Base-by-base conservation (phyloP, 2,329 filamentous ascomycete genomes). In the Ceratocystis cacaofunesta region DNA sequence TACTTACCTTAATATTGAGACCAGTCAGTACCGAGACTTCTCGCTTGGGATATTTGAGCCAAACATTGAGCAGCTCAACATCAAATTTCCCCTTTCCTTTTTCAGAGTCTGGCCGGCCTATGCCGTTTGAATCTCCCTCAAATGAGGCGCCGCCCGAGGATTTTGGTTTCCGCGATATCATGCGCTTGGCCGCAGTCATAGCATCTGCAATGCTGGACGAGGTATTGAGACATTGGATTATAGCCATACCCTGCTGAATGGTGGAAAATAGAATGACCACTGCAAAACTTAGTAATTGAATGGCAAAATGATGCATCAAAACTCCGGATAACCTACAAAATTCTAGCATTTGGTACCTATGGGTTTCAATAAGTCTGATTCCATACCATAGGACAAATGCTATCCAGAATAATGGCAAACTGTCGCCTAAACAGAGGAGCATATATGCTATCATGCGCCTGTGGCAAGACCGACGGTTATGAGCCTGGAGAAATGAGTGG, bases 181-280 rank as follows among this genome's bases (percentile, higher is more conserved):
- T 85, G 17, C 83, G 78, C 70, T 85, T 85, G 4, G 83, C 79
- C 0, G 83, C 83, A 0, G 78, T 81, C 0, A 79, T 77, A 3
- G 81, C 82, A 72, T 85, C 82, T 1, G 83, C 83, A 0, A 81
- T 80, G 68, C 86, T 88, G 5, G 85, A 83, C 0, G 83, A 83
- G 69, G 88, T 87, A 52, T 82, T 82, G 68, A 90, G 83, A 65
- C 85, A 83, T 68, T 86, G 81, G 0, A 85, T 87, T 1, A 61
- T 64, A 12, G 63, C 60, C 12, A 68, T 66, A 1, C 65, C 67
- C 41, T 68, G 67, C 32, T 69, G 68, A 25, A 69, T 63, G 17
- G 64, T 64, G 6, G 65, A 64, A 10, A 68, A 66, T 22, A 68
- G 67, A 8, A 68, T 65, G n/a, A 69, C 61, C 19, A 69, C 68